phyloP scores from a whole-genome alignment of 176 grass and related monocot species.

The Metroxylon sagu region DNA sequence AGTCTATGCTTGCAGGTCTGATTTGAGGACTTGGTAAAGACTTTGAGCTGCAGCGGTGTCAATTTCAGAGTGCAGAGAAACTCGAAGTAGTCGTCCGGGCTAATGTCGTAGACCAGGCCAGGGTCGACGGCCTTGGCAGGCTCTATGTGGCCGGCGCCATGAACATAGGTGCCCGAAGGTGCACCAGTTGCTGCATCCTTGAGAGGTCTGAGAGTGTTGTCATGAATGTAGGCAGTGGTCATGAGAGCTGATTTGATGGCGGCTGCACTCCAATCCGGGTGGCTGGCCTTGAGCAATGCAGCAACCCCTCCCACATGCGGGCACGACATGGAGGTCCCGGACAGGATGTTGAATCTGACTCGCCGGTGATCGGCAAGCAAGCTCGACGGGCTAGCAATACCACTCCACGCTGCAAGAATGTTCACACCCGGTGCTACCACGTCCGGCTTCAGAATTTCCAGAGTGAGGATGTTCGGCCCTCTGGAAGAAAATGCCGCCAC shows the following conservation, averaged over 20 bases:
- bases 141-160: slow-evolving; percentile 80
- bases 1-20: slow-evolving; percentile 60
- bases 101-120: slow-evolving; percentile 74
- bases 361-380: slow-evolving; percentile 50
- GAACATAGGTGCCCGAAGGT: slow-evolving; percentile 63
- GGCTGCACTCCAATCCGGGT: slow-evolving; percentile 82
- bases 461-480: slow-evolving; percentile 68
- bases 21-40: slow-evolving; percentile 68
- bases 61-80: slow-evolving; percentile 88
- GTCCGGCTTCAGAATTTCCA: slow-evolving; percentile 91
- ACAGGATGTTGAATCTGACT: slow-evolving; percentile 85
- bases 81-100: slow-evolving; percentile 51
- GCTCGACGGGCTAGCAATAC: slow-evolving; percentile 73
- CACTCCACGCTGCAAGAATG: slow-evolving; percentile 84
- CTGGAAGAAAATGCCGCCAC: slow-evolving; percentile 85
- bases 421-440: slow-evolving; percentile 80
- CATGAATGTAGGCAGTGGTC: slow-evolving; percentile 94
- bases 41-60: slow-evolving; percentile 61
- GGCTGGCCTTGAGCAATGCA: slow-evolving; percentile 78
- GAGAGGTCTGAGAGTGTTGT: slow-evolving; percentile 59
- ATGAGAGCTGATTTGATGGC: slow-evolving; percentile 89
- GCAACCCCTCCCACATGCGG: slow-evolving; percentile 90
- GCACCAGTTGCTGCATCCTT: slow-evolving; percentile 66
- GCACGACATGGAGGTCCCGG: slow-evolving; percentile 96
- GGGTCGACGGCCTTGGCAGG: slow-evolving; percentile 61